A percentile compares a stretch with the other conserved stretches of the same genome.
phyloP scores from a whole-genome alignment of 495 filamentous ascomycete genomes.

The Pseudomonodictys pantanalensis region DNA sequence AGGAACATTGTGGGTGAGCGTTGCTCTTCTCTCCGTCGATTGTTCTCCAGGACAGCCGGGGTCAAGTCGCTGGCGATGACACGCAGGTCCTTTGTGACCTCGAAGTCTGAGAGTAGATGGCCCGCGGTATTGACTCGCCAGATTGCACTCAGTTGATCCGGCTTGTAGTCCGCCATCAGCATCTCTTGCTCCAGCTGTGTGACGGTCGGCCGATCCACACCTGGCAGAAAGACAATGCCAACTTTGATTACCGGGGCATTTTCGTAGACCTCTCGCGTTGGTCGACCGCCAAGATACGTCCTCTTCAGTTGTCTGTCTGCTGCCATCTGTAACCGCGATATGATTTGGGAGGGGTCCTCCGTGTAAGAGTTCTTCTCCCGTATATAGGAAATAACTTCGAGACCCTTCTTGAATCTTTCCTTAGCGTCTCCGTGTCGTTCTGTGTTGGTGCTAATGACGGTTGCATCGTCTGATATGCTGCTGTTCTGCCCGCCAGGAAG shows the following conservation, averaged over 20 bases:
- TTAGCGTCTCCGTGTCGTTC: background rate
- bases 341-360: constrained; percentile 11
- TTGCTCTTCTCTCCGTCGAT: constrained; percentile 1
- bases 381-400: constrained; percentile 7
- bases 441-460: background rate
- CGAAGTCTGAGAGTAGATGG: constrained; percentile 36
- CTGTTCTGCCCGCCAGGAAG: background rate
- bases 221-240: constrained; percentile 38
- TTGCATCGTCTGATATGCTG: background rate
- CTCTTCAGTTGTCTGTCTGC: constrained; percentile 6
- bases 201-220: constrained; percentile 40
- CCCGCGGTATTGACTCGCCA: constrained; percentile 42
- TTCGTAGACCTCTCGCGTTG: constrained; percentile 29
- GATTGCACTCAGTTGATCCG: constrained; percentile 36
- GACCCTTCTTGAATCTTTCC: background rate
- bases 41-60: constrained; percentile 13
- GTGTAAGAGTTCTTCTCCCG: background rate
- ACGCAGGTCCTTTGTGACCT: constrained; percentile 34
- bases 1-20: background rate
- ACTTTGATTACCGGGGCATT: constrained; percentile 33
- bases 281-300: constrained; percentile 32
- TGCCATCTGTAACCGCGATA: constrained; percentile 1
- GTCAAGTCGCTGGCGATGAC: constrained; percentile 36
- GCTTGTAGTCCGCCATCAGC: constrained; percentile 30
- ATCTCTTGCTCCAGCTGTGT: constrained; percentile 36